Conservation (phyloP, 495 filamentous ascomycete species). For the Talaromyces borbonicus region DNA sequence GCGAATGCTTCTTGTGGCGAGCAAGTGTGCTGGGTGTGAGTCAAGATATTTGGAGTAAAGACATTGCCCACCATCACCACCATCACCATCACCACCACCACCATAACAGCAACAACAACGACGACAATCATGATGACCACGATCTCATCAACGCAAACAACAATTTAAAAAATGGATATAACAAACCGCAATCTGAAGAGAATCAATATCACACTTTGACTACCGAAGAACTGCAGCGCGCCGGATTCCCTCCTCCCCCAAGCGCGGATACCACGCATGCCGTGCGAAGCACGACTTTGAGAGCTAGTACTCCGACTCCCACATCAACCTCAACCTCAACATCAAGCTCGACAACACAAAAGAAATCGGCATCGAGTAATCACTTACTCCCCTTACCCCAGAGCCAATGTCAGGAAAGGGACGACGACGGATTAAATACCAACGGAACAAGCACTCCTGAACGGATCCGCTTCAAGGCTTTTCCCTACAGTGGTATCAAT, state of each 20-base stretch:
- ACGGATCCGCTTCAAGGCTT: constrained; percentile 86
- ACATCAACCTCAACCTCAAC: not conserved
- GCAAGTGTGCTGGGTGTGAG: constrained; percentile 48
- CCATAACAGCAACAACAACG: not conserved
- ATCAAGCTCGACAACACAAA: not conserved
- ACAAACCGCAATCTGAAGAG: not conserved
- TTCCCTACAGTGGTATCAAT: constrained; percentile 90
- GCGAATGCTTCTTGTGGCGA: constrained; percentile 97
- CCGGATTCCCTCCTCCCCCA: constrained; percentile 58
- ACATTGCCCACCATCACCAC: not conserved
- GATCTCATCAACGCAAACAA: too few species aligned
- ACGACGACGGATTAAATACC: not conserved
- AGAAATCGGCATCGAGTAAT: not conserved
- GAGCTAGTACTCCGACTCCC: not conserved
- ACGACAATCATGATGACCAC: not conserved
- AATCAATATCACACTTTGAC: constrained; percentile 14
- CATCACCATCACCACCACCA: not conserved
- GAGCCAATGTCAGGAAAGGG: too few species aligned
- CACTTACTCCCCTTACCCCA: not conserved
- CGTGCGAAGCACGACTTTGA: constrained; percentile 57
- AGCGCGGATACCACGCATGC: constrained; percentile 61
- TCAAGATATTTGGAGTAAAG: not conserved
- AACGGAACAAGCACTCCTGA: constrained; percentile 44
- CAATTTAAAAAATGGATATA: too few species aligned
- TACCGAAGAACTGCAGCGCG: constrained; percentile 29